These are phyloP conservation scores for Paradendryphiella salina DNA, from an alignment of 2,329 filamentous ascomycete genomes.

Conservation along the genomic window DNA sequence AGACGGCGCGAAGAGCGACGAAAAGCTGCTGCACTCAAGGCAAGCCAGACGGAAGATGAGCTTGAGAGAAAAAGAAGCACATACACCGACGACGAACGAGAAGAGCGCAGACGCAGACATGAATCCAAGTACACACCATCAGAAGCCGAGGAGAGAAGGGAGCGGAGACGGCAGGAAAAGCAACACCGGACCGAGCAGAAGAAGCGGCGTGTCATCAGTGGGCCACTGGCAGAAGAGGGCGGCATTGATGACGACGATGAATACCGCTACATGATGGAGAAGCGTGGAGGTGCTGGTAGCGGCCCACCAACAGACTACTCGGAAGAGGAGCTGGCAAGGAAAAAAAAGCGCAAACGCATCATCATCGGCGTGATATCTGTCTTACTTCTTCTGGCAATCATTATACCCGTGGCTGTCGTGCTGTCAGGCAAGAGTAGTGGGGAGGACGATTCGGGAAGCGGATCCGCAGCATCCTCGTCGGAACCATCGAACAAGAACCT, in stretches of 20 bases:
- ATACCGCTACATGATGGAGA: conserved; percentile 47
- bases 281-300: conserved; percentile 49
- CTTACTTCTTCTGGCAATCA: conserved; percentile 51
- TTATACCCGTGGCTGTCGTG: conserved; percentile 53
- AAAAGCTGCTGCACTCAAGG: conserved; percentile 35
- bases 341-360: conserved; percentile 58
- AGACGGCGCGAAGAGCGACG: conserved; percentile 37
- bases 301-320: conserved; percentile 38
- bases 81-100: conserved; percentile 36
- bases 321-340: conserved; percentile 45
- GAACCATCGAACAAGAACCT: conserved; percentile 53
- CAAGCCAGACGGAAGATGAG: conserved; percentile 29
- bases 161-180: conserved; percentile 48
- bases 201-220: conserved; percentile 52
- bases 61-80: conserved; percentile 31
- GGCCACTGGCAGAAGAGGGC: conserved; percentile 52
- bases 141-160: conserved; percentile 45
- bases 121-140: conserved; percentile 45
- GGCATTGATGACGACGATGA: conserved; percentile 51
- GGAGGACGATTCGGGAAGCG: conserved; percentile 28
- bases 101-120: conserved; percentile 34
- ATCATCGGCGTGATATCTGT: conserved; percentile 47
- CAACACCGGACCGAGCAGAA: conserved; percentile 38
- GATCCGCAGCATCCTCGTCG: conserved; percentile 21
- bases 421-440: conserved; percentile 50